Base-by-base conservation (phyloP, 2,329 filamentous ascomycete species). In the Xylariaceae sp. region DNA sequence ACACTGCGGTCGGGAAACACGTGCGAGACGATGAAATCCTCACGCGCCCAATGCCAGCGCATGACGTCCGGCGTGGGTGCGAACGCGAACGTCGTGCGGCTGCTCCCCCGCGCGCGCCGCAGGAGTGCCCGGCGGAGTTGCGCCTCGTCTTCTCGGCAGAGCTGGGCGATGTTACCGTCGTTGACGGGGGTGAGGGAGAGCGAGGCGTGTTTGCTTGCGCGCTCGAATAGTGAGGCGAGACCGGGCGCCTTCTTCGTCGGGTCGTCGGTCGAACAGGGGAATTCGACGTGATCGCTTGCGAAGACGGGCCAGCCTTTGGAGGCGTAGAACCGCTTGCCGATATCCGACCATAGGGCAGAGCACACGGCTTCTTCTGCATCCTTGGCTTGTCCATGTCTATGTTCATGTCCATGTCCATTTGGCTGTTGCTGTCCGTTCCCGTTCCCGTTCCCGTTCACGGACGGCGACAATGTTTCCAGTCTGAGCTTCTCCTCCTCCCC, bases 261-360 rank as follows among this genome's bases (percentile, higher is more conserved):
- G 69, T 61, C 26, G 59, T 31, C 2, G 50, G 26, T 1, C 19
- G 53, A 19, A 1, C 52, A 48, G 1, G 75, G 72, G 53, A 95
- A 80, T 34, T 80, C 76, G 43, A 95, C 76, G 68, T 96, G 91
- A 1, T 80, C 76, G 55, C 88, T 92, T 26, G 80, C 76, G 64
- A 87, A 91, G 0, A 84, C 78, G 47, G 83, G 78, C 91, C 91
- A 96, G 45, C 90, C 90, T 60, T 83, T 78, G 34, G 76, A 77
- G 3, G 86, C 81, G 72, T 96, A 96, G 71, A 91, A 96, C 40
- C 75, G 74, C 75, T 89, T 87, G 26, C 91, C 89, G 60, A 95
- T 91, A 65, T 95, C 89, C 6, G 90, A 95, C 71, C 85, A 96
- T 6, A 96, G 76, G 6, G 95, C 80, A 0, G 88, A 91, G 70